Percentiles rank a stretch among this genome's conserved stretches.
Conservation (phyloP, 106 monocot genomes). For the Triglochin maritima region DNA sequence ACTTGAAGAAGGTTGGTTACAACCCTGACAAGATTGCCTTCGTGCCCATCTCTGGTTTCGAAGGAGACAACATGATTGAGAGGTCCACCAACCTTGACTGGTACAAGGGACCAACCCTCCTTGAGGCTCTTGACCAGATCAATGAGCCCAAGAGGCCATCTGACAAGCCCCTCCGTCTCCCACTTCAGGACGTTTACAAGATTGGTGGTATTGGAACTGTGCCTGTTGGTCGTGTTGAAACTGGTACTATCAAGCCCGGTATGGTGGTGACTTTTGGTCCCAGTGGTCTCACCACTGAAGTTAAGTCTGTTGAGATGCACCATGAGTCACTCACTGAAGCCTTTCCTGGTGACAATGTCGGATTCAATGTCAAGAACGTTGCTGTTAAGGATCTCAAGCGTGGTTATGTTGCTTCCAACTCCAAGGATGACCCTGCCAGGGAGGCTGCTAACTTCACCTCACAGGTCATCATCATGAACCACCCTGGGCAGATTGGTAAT, state of each 20-base stretch:
- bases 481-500: background rate
- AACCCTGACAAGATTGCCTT: background rate
- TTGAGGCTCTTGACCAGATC: background rate
- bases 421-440: background rate
- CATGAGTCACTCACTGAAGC: background rate
- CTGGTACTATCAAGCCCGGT: background rate
- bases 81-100: conserved; percentile 7
- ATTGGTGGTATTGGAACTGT: conserved; percentile 4
- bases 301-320: conserved; percentile 5
- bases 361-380: background rate
- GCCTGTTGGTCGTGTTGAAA: conserved; percentile 1
- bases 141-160: background rate
- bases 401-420: background rate
- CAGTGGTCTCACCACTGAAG: conserved; percentile 2
- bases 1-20: conserved; percentile 5
- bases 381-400: no score
- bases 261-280: conserved; percentile 4
- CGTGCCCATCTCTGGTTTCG: conserved; percentile 1
- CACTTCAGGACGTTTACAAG: conserved; percentile 6
- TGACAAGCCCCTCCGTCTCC: conserved; percentile 5
- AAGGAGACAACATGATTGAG: conserved; percentile 5
- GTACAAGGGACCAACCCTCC: conserved; percentile 4
- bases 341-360: background rate
- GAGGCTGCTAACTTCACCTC: conserved; percentile 6
- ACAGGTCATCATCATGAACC: background rate